Evolutionary conservation across 23 red algal species (phyloP), one percentile per base, ranked within the genome.

Genomic region (Cyanidioschyzon merolae): DNA sequence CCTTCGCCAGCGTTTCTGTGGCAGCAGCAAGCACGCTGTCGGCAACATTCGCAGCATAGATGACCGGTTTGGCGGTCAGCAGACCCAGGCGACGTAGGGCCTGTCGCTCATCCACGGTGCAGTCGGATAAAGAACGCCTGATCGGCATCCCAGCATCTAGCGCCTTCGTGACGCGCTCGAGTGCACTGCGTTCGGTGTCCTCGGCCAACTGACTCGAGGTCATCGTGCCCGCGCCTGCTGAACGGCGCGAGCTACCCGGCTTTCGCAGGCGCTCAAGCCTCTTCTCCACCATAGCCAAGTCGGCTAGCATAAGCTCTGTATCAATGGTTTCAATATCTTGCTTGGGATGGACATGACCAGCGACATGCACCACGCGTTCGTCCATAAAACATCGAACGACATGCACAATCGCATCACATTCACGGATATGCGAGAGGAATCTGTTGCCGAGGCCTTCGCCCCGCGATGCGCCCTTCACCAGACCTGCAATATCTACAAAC

Each of bases 401-500:
- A 41, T 98, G 94, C 0, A 98, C 85, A 37, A 98, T 89, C 51
- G 94, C 94, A 40, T 98, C 94, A 74, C 94, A 98, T 79, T 98
- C 88, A 41, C 94, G 80, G 75, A 98, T 91, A 57, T 91, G 88
- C 24, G 84, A 84, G 0, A 98, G 57, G 74, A 98, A 98, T 63
- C 89, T 86, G 63, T 98, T 98, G 36, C 94, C 94, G 41, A 98
- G 89, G 40, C 94, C 94, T 40, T 98, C 94, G 34, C 94, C 94
- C 21, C 89, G 86, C 24, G 88, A 88, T 36, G 94, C 94, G 38
- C 94, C 94, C 51, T 74, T 76, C 21, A 98, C 94, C 34, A 98
- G 79, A 17, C 94, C 94, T 24, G 94, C 94, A 37, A 98, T 90
- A 67, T 98, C 94, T 0, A 98, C 88, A 82, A 98, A 90, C 79